These are phyloP conservation scores for Neurospora sp. DNA, from an alignment of 495 filamentous ascomycete genomes.

Conservation along the genomic window DNA sequence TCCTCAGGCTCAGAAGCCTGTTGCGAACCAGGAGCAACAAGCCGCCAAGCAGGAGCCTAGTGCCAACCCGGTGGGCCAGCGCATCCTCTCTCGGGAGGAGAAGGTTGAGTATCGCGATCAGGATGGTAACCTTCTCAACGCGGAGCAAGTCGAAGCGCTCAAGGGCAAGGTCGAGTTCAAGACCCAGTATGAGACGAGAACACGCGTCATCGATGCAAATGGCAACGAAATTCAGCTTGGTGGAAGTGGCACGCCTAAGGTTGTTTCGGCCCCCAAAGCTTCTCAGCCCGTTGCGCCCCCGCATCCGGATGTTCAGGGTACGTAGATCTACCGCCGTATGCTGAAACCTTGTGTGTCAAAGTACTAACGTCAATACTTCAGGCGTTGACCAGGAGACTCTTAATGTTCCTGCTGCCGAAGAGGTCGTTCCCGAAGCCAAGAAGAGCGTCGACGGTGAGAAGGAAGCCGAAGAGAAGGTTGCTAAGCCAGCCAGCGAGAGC, in stretches of 20 bases:
- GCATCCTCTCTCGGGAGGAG: slow-evolving; percentile 60
- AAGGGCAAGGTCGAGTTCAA: slow-evolving; percentile 89
- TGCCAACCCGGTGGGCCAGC: slow-evolving; percentile 31
- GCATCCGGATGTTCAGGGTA: slow-evolving; percentile 73
- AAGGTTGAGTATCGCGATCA: slow-evolving; percentile 92
- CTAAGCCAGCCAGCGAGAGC: slow-evolving; percentile 70
- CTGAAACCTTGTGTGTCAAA: slow-evolving; percentile 49
- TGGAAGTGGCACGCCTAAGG: slow-evolving; percentile 21
- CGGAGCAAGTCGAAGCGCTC: slow-evolving; percentile 72
- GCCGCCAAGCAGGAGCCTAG: slow-evolving; percentile 3
- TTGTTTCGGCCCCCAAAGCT: slow-evolving; percentile 1
- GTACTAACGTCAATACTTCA: not conserved
- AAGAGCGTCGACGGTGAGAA: slow-evolving; percentile 55
- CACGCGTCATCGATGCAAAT: slow-evolving; percentile 65
- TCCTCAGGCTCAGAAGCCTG: slow-evolving; percentile 12
- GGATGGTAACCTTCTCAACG: slow-evolving; percentile 76
- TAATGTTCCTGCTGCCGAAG: slow-evolving; percentile 24
- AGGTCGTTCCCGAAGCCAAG: slow-evolving; percentile 38
- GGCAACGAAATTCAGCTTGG: slow-evolving; percentile 56
- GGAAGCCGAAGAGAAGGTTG: slow-evolving; percentile 43
- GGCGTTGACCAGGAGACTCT: slow-evolving; percentile 20
- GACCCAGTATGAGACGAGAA: slow-evolving; percentile 86
- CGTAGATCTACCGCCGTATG: slow-evolving; percentile 11
- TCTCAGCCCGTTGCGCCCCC: slow-evolving; percentile 52
- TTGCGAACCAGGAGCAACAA: slow-evolving; percentile 9